phyloP scores from a whole-genome alignment of 2,329 filamentous ascomycete genomes.

The Cladosporium sp. region DNA sequence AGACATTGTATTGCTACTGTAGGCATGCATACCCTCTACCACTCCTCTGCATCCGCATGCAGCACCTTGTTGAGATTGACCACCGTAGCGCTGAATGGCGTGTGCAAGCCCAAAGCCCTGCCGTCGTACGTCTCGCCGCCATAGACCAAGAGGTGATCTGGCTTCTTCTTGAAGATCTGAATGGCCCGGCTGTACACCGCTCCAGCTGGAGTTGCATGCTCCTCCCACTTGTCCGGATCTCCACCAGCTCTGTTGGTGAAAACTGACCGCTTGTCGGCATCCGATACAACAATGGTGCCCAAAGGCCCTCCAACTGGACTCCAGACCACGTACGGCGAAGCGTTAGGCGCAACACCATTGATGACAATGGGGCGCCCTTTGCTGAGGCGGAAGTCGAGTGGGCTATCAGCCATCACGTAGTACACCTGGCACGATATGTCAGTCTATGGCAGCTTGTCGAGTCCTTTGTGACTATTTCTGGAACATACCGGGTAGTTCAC shows the following conservation, averaged over 20 bases:
- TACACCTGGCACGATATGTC: slow-evolving; percentile 44
- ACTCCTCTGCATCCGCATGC: slow-evolving; percentile 5
- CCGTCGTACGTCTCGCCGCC: slow-evolving; percentile 17
- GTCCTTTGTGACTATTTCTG: background rate
- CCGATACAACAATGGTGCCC: slow-evolving; percentile 51
- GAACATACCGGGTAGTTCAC: slow-evolving; percentile 6
- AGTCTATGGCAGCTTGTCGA: background rate
- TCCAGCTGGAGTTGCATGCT: slow-evolving; percentile 19
- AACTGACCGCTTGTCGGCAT: slow-evolving; percentile 18
- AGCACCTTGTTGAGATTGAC: slow-evolving; percentile 12
- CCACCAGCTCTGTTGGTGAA: slow-evolving; percentile 18
- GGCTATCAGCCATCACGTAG: slow-evolving; percentile 52
- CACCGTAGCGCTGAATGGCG: slow-evolving; percentile 18
- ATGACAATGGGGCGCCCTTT: slow-evolving; percentile 42
- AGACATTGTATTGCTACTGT: background rate
- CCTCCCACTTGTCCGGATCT: slow-evolving; percentile 18
- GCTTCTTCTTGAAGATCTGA: slow-evolving; percentile 19
- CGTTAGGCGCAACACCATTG: slow-evolving; percentile 47
- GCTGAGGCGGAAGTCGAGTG: slow-evolving; percentile 48
- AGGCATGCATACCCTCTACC: background rate
- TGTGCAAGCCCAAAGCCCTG: slow-evolving; percentile 13
- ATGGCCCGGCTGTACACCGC: slow-evolving; percentile 20
- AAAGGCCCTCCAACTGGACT: slow-evolving; percentile 47
- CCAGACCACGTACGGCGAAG: slow-evolving; percentile 56
- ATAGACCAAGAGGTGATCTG: slow-evolving; percentile 18